Evolutionary conservation across 352 stramenopile genomes (phyloP), one percentile per base, ranked within the genome.

Genomic region (Poterioochromonas sp.): DNA sequence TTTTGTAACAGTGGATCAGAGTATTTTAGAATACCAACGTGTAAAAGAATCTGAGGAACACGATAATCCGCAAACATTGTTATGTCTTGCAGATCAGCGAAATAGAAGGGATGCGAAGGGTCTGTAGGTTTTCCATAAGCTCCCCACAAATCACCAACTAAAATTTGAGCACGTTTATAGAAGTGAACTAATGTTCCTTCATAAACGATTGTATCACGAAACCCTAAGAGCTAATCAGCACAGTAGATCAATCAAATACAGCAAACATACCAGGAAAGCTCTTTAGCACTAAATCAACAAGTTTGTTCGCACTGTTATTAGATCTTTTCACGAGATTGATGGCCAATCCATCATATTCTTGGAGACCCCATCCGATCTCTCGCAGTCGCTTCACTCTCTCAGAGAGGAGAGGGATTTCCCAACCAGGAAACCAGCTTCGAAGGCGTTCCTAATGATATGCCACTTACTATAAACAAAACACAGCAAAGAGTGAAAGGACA

Each of bases 61-160:
- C 90, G 87, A 81, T 94, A 94, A 81, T 94, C 90, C 37, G 90
- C 90, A 79, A 94, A 94, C 89, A 94, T 94, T 8, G 90, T 94
- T 35, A 94, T 83, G 34, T 91, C 85, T 65, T 80, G 85, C 39
- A 93, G 89, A 73, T 94, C 90, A 73, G 85, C 73, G 54, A 94
- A 94, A 20, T 76, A 78, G 51, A 65, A 86, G 18, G 74, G 47
- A 73, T 79, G 62, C 39, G 11, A 32, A 47, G 20, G n/a, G 51
- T 22, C 69, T 58, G 8, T 39, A 18, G 5, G n/a, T 15, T 87
- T 82, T 11, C 89, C 89, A 77, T 91, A 94, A 44, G 90, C 90
- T 39, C 86, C 89, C 90, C 90, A 94, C 8, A 94, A 80, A 49
- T 94, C 90, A 0, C 85, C 90, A 0, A 91, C 87, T 29, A 94